Conservation (phyloP, 352 stramenopile genomes). For the Thalassiosira hispida region DNA sequence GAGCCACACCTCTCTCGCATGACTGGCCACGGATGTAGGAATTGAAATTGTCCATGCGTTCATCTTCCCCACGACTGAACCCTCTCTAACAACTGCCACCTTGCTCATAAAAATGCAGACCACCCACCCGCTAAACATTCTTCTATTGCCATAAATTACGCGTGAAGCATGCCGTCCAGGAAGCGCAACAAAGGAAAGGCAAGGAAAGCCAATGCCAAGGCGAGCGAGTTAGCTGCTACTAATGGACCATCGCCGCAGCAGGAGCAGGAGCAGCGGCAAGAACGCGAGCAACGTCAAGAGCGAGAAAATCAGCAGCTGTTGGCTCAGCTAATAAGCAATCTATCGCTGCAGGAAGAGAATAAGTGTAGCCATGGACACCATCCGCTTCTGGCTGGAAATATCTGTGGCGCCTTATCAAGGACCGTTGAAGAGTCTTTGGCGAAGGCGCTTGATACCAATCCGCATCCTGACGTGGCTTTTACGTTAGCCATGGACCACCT, state of each 20-base stretch:
- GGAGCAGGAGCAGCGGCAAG: neutral
- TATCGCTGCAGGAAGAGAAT: neutral
- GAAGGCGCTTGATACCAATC: neutral
- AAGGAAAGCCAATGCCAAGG: neutral
- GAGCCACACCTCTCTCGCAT: too few relatives aligned
- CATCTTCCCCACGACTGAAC: too few relatives aligned
- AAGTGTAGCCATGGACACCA: neutral
- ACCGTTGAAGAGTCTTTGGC: neutral
- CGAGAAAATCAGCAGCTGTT: neutral
- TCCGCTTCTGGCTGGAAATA: neutral
- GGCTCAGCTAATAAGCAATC: neutral
- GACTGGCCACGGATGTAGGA: too few relatives aligned
- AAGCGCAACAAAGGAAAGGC: neutral
- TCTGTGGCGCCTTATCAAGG: neutral
- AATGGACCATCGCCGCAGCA: neutral
- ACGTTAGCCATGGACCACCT: neutral
- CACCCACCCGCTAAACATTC: too few relatives aligned
- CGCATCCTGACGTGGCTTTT: neutral
- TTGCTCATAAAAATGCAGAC: too few relatives aligned
- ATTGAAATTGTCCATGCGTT: too few relatives aligned
- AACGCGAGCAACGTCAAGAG: neutral
- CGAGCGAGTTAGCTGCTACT: neutral
- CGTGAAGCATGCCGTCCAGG: slow-evolving; percentile 8
- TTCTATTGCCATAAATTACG: too few relatives aligned
- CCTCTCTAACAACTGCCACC: too few relatives aligned